phyloP scores from a whole-genome alignment of 2,329 filamentous ascomycete genomes.

The Pseudogymnoascus destructans region DNA sequence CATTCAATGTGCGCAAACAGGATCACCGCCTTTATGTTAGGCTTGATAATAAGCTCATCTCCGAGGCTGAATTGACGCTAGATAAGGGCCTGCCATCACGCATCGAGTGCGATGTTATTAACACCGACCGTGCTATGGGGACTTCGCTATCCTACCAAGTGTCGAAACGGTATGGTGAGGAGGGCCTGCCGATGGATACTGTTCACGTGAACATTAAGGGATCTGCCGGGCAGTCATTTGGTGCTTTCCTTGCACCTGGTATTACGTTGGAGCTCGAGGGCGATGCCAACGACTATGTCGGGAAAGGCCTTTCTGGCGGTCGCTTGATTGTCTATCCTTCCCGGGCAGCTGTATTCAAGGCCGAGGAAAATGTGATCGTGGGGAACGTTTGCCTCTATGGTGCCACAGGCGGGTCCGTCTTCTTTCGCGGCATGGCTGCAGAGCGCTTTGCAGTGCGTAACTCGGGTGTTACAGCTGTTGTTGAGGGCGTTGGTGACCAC shows the following conservation, averaged over 20 bases:
- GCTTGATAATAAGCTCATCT: slow-evolving; percentile 93
- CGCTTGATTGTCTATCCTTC: slow-evolving; percentile 89
- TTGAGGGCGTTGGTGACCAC: slow-evolving; percentile 92
- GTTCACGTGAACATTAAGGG: slow-evolving; percentile 95
- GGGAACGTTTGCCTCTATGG: slow-evolving; percentile 94
- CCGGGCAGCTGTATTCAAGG: slow-evolving; percentile 80
- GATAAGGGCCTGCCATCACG: slow-evolving; percentile 88
- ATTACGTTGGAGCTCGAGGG: slow-evolving; percentile 91
- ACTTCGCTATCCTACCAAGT: slow-evolving; percentile 93
- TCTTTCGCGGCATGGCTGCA: slow-evolving; percentile 92
- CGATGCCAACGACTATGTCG: slow-evolving; percentile 92
- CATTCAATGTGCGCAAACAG: slow-evolving; percentile 96
- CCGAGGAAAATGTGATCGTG: slow-evolving; percentile 87
- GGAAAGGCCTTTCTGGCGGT: slow-evolving; percentile 88
- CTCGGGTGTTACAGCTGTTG: slow-evolving; percentile 89
- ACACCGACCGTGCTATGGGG: slow-evolving; percentile 88
- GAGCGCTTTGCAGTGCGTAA: slow-evolving; percentile 96
- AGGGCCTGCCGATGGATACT: slow-evolving; percentile 79
- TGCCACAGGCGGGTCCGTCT: slow-evolving; percentile 79
- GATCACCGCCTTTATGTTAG: slow-evolving; percentile 88
- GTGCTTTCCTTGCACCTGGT: slow-evolving; percentile 84
- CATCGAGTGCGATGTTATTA: slow-evolving; percentile 92
- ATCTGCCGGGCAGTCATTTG: slow-evolving; percentile 92
- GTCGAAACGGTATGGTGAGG: slow-evolving; percentile 81
- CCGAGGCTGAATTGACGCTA: slow-evolving; percentile 84